Conservation (phyloP, 1,284 basidiomycete genomes). For the Leccinum pachyderme region DNA sequence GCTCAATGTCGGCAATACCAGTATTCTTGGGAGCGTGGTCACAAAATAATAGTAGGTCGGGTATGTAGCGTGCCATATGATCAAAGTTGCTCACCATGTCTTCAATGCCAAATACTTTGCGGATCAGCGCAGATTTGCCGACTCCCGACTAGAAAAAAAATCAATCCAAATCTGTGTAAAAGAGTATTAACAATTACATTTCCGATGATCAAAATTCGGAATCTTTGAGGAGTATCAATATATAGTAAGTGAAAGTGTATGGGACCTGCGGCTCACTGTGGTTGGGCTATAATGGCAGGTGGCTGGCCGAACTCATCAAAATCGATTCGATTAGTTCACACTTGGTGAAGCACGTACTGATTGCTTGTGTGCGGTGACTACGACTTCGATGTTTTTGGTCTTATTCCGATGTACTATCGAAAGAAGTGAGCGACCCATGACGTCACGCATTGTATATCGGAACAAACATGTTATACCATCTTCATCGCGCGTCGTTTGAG, state of each 20-base stretch:
- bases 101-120: conserved; percentile 13
- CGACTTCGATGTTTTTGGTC: conserved; percentile 11
- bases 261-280: conserved; percentile 3
- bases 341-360: conserved; percentile 1
- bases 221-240: conserved; percentile 4
- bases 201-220: conserved; percentile 17
- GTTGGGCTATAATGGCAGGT: background rate
- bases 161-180: background rate
- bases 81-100: conserved; percentile 8
- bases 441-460: background rate
- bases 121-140: conserved; percentile 18
- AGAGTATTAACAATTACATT: conserved; percentile 2
- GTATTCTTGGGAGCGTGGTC: conserved; percentile 1
- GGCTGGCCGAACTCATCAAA: background rate
- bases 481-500: conserved; percentile 6
- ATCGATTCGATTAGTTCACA: background rate
- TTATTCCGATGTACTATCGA: conserved; percentile 17
- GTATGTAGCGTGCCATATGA: background rate
- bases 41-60: background rate
- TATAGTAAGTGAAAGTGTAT: background rate
- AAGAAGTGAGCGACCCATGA: background rate
- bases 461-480: conserved; percentile 11
- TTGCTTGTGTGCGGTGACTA: conserved; percentile 4
- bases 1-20: conserved; percentile 9
- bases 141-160: conserved; percentile 12